Evolutionary conservation across 164 flowering plant genomes (phyloP), one percentile per base, ranked within the genome.

Genomic region (Cinnamomum micranthum): DNA sequence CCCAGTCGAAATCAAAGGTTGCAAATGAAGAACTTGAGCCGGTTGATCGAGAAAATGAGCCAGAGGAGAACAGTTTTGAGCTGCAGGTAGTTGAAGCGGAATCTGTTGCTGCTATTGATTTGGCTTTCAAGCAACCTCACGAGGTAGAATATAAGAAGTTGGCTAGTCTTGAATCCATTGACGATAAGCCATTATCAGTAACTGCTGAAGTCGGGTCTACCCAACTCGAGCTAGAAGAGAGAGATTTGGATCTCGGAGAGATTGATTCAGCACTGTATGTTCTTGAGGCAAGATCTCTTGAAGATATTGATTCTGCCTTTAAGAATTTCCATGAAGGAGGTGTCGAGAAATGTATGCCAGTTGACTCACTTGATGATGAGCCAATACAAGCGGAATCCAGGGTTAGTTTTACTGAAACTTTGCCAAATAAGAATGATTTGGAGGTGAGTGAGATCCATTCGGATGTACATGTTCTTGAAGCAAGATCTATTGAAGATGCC

Each of bases 41-140:
- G 67, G 52, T 12, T 23, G 62, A 74, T 68, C 58, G 11, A 71
- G 7, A 31, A 67, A 15, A 27, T 41, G 67, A 77, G 70, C 15
- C 47, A 35, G 65, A 14, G 66, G 71, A 71, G 47, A 24, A 35
- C 47, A 64, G 35, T 63, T 68, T 31, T 0, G 69, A 73, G 55
- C 12, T 59, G 59, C 80, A 73, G 62, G 73, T 63, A 72, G 35
- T 62, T 70, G 82, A 77, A 72, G 77, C 82, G 67, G 74, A 74
- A 12, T 69, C 70, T 4, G n/a, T 72, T 50, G 81, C 70, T 73
- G 82, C 6, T 27, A 31, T 31, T 13, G 15, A 64, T 23, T 64
- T 25, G 17, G 7, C 67, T 22, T 64, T 64, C 1, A 64, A 64
- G 25, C 67, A 64, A 64, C 24, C 23, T 24, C 27, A 28, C 28